Conservation (phyloP, 2,329 filamentous ascomycete species). For the Emmonsiellopsis sp. region DNA sequence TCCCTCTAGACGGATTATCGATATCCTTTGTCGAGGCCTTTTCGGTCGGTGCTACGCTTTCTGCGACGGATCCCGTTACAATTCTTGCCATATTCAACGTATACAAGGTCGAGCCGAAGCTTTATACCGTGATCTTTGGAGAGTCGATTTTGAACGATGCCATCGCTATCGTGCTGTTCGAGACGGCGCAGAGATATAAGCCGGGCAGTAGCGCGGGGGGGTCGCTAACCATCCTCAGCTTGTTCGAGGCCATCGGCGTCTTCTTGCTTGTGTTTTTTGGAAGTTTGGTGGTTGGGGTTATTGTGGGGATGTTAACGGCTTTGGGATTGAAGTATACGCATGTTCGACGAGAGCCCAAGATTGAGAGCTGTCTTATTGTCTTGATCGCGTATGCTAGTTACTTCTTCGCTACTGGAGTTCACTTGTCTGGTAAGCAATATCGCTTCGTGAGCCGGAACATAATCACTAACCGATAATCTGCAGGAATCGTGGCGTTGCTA, state of each 20-base stretch:
- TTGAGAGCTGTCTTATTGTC: constrained; percentile 89
- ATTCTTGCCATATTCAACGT: constrained; percentile 98
- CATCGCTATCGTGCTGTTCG: constrained; percentile 96
- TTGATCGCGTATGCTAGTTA: constrained; percentile 94
- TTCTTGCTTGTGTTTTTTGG: constrained; percentile 96
- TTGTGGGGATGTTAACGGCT: constrained; percentile 80
- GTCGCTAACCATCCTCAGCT: constrained; percentile 66
- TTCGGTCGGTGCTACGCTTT: constrained; percentile 90
- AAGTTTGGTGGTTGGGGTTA: constrained; percentile 78
- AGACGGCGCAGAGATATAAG: constrained; percentile 90
- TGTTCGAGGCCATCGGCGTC: constrained; percentile 86
- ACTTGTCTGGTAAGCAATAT: constrained; percentile 72
- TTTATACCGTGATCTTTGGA: constrained; percentile 98
- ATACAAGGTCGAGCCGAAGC: constrained; percentile 97
- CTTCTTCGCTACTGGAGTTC: constrained; percentile 92
- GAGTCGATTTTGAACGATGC: constrained; percentile 98
- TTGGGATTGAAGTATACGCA: constrained; percentile 90
- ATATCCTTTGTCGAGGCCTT: constrained; percentile 94
- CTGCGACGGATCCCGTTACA: constrained; percentile 93
- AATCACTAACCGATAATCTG: constrained; percentile 1
- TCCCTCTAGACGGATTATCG: constrained; percentile 74
- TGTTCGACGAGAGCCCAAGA: constrained; percentile 85
- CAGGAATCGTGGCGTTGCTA: constrained; percentile 87
- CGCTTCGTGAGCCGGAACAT: background rate
- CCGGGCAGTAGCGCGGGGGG: constrained; percentile 60